phyloP scores from a whole-genome alignment of 495 filamentous ascomycete genomes.

The Xanthoparmelia taractica region DNA sequence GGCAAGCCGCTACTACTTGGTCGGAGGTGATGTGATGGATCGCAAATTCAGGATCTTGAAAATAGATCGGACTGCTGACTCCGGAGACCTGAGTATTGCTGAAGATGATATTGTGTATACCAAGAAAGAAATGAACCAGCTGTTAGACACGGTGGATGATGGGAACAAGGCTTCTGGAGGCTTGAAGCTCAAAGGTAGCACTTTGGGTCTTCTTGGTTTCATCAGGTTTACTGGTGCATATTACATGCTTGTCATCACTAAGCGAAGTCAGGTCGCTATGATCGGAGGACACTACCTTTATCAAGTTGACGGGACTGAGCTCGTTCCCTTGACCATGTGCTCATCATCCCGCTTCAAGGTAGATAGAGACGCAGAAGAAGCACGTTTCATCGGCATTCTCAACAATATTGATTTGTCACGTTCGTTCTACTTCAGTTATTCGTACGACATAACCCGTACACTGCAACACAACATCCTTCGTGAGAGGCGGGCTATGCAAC shows the following conservation, averaged over 20 bases:
- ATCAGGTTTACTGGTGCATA: constrained; percentile 93
- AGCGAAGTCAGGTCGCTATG: constrained; percentile 90
- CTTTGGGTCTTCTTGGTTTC: constrained; percentile 91
- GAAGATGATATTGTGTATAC: constrained; percentile 95
- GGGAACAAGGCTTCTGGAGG: constrained; percentile 91
- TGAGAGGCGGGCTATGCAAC: constrained; percentile 60
- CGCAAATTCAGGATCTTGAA: constrained; percentile 84
- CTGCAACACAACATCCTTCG: constrained; percentile 87
- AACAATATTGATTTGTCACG: constrained; percentile 82
- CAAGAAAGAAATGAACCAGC: constrained; percentile 84
- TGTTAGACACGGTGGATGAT: constrained; percentile 90
- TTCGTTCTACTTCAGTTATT: constrained; percentile 98
- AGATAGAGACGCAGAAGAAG: constrained; percentile 82
- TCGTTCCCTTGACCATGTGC: constrained; percentile 70
- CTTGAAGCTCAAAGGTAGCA: constrained; percentile 78
- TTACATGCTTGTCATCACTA: constrained; percentile 95
- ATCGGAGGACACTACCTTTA: constrained; percentile 94
- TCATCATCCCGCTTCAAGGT: constrained; percentile 54
- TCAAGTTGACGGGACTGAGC: constrained; percentile 89
- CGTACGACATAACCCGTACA: constrained; percentile 89
- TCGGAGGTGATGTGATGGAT: constrained; percentile 84
- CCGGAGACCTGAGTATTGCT: constrained; percentile 69
- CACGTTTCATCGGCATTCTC: constrained; percentile 78
- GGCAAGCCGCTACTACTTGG: constrained; percentile 82
- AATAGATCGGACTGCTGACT: constrained; percentile 81